Conservation (phyloP, 2,329 filamentous ascomycete genomes). For the Monosporascus ibericus region DNA sequence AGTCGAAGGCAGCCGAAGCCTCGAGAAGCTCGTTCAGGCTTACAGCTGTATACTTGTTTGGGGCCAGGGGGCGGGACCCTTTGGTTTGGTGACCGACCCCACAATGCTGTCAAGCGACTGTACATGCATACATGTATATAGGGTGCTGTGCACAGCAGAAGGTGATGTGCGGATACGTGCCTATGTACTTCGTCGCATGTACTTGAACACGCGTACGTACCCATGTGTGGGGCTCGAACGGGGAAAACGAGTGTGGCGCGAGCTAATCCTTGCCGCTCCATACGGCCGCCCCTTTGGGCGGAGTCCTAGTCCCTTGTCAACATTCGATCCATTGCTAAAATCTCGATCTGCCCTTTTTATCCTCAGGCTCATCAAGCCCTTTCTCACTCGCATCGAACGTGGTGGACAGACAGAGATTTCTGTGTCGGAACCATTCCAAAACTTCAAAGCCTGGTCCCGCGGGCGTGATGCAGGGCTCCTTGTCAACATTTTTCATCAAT, state of each 20-base stretch:
- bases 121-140: too few species aligned
- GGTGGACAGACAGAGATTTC: background rate
- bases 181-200: too few species aligned
- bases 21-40: too few species aligned
- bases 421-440: background rate
- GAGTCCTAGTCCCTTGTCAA: constrained; percentile 1
- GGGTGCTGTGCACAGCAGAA: too few species aligned
- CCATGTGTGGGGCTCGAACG: too few species aligned
- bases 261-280: background rate
- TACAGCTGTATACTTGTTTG: too few species aligned
- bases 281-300: background rate
- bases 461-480: background rate
- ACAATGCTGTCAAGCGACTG: too few species aligned
- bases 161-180: too few species aligned
- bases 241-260: background rate
- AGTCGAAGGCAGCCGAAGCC: too few species aligned
- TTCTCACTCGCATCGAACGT: background rate
- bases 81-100: too few species aligned
- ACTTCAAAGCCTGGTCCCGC: background rate
- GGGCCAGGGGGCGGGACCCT: too few species aligned
- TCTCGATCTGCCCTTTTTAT: constrained; percentile 13
- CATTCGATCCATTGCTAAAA: constrained; percentile 13
- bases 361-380: constrained; percentile 1
- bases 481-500: background rate
- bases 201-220: too few species aligned